Conservation (phyloP, 2,329 filamentous ascomycete species). For the Sporothrix curviconia region DNA sequence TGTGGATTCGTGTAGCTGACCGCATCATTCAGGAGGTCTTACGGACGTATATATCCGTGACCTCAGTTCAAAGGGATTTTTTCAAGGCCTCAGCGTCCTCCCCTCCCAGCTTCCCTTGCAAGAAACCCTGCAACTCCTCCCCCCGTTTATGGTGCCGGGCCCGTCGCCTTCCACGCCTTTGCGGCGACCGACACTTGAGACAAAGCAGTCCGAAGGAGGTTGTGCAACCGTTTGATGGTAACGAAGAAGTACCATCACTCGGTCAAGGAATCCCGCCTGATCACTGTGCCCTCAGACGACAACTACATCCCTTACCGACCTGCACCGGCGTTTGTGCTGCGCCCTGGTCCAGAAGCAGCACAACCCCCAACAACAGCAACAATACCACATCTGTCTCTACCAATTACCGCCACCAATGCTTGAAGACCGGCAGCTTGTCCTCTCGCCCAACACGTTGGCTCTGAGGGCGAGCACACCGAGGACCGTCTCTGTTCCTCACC, state of each 20-base stretch:
- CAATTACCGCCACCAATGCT: not conserved
- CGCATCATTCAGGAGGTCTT: conserved; percentile 47
- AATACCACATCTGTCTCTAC: too few species aligned
- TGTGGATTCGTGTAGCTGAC: not conserved
- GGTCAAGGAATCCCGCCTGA: conserved; percentile 25
- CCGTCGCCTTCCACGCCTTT: conserved; percentile 28
- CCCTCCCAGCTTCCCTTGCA: conserved; percentile 32
- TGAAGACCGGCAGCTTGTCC: not conserved
- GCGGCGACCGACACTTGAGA: conserved; percentile 18
- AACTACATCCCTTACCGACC: conserved; percentile 17
- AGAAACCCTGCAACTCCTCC: conserved; percentile 11
- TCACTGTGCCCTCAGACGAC: not conserved
- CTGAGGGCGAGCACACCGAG: conserved; percentile 5
- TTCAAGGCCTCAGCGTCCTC: conserved; percentile 38
- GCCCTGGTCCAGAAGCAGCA: conserved; percentile 12
- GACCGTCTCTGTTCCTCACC: not conserved
- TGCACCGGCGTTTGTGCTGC: conserved; percentile 16
- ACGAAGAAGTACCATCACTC: conserved; percentile 37
- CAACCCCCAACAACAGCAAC: not conserved
- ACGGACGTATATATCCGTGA: conserved; percentile 55
- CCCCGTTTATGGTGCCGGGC: conserved; percentile 38
- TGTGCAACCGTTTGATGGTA: conserved; percentile 29
- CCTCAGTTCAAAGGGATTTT: conserved; percentile 44
- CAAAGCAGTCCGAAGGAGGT: conserved; percentile 30
- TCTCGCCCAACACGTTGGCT: not conserved